phyloP scores from a whole-genome alignment of 2,329 filamentous ascomycete genomes.

The Fusarium sp. region DNA sequence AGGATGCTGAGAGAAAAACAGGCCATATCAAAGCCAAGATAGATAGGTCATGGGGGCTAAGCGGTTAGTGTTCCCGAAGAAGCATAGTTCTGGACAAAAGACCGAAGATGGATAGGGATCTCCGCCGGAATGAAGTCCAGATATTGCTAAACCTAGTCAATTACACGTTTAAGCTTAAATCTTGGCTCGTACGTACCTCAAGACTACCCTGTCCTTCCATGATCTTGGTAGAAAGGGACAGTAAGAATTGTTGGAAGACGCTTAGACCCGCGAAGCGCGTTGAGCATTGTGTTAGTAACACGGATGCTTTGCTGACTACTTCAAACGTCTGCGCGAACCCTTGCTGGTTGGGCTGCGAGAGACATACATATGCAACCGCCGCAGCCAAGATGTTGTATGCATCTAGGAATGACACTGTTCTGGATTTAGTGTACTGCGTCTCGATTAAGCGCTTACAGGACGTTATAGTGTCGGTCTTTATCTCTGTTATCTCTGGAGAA shows the following conservation, averaged over 20 bases:
- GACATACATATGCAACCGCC: constrained; percentile 1
- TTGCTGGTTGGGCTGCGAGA: neutral
- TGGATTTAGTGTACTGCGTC: neutral
- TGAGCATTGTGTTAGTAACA: constrained; percentile 18
- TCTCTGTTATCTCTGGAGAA: neutral
- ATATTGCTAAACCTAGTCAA: neutral
- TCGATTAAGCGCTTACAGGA: constrained; percentile 23
- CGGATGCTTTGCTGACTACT: constrained; percentile 27
- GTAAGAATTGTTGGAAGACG: constrained; percentile 19
- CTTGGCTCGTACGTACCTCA: neutral
- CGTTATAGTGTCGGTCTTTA: constrained; percentile 1
- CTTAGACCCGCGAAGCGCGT: constrained; percentile 11
- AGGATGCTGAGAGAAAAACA: neutral
- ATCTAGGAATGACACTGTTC: constrained; percentile 18
- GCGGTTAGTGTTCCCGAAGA: neutral
- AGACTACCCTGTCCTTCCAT: constrained; percentile 7
- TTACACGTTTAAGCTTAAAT: neutral
- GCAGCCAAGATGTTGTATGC: constrained; percentile 28
- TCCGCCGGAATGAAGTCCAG: constrained; percentile 5
- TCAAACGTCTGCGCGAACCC: constrained; percentile 21
- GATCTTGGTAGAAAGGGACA: constrained; percentile 4
- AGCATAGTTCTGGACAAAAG: constrained; percentile 4
- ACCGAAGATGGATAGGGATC: constrained; percentile 14
- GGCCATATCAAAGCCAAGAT: neutral
- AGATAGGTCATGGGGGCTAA: neutral